A percentile compares a stretch with the other conserved stretches of the same genome.
Conservation (phyloP, 148 eudicot species). For the Rhododendron ovatum region DNA sequence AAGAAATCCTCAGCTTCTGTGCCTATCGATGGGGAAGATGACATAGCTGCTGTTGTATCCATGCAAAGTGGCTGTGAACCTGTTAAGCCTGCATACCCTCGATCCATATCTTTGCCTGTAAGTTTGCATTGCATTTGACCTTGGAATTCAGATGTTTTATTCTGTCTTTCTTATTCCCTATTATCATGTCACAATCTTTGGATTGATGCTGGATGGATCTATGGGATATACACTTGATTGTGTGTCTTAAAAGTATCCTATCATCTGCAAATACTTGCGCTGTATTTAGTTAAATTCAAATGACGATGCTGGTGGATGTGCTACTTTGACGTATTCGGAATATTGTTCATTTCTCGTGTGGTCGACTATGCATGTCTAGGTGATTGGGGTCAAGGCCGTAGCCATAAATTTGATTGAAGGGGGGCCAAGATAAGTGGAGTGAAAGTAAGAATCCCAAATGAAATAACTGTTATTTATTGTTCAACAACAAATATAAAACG, state of each 20-base stretch:
- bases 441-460: neutral
- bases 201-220: neutral
- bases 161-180: neutral
- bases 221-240: neutral
- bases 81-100: conserved; percentile 9
- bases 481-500: neutral
- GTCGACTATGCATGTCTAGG: neutral
- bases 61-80: conserved; percentile 7
- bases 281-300: neutral
- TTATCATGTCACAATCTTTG: neutral
- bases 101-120: conserved; percentile 55
- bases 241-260: neutral
- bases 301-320: neutral
- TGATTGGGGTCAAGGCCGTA: neutral
- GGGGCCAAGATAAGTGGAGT: neutral
- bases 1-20: conserved; percentile 1
- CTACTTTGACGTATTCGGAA: neutral
- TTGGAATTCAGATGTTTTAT: neutral
- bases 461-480: neutral
- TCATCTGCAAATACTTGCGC: neutral
- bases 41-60: conserved; percentile 5
- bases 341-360: neutral
- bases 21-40: conserved; percentile 18
- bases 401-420: neutral
- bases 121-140: conserved; percentile 20